A percentile compares a stretch with the other conserved stretches of the same genome.
Evolutionary conservation across 164 flowering plant genomes (phyloP).

Genomic region (Brasenia schreberi): DNA sequence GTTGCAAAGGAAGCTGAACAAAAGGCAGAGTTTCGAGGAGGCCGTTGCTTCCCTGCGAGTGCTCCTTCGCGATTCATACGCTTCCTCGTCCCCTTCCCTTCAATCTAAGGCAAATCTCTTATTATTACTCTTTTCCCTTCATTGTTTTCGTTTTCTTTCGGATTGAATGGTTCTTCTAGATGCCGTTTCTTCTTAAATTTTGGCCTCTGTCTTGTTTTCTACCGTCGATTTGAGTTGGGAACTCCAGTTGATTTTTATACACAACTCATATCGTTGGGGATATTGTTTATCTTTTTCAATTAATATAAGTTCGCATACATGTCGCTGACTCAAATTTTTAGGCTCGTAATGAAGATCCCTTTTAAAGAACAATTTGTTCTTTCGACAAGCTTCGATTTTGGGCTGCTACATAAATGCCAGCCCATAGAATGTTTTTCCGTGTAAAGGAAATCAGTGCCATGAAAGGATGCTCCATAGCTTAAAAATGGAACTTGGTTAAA

Average conservation of each 20-base stretch:
- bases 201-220: neutral
- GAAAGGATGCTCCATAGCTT: too few relatives aligned
- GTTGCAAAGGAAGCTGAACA: conserved; percentile 62
- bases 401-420: neutral
- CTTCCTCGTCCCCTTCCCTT: conserved; percentile 71
- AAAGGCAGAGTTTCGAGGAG: conserved; percentile 65
- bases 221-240: neutral
- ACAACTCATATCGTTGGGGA: too few relatives aligned
- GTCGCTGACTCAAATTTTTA: neutral
- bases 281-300: too few relatives aligned
- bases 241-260: neutral
- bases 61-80: conserved; percentile 30
- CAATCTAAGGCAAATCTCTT: conserved; percentile 5
- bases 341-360: neutral
- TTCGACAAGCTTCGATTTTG: neutral
- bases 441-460: too few relatives aligned
- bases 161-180: neutral
- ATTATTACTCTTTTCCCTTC: neutral
- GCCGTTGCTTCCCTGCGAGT: conserved; percentile 48
- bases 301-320: too few relatives aligned
- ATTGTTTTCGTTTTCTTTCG: neutral
- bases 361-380: neutral
- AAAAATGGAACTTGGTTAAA: too few relatives aligned
- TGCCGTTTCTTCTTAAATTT: neutral
- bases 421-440: too few relatives aligned